Evolutionary conservation across 2,329 filamentous ascomycete genomes (phyloP), one percentile per base, ranked within the genome.

Genomic region (Stagonosporopsis tanaceti): DNA sequence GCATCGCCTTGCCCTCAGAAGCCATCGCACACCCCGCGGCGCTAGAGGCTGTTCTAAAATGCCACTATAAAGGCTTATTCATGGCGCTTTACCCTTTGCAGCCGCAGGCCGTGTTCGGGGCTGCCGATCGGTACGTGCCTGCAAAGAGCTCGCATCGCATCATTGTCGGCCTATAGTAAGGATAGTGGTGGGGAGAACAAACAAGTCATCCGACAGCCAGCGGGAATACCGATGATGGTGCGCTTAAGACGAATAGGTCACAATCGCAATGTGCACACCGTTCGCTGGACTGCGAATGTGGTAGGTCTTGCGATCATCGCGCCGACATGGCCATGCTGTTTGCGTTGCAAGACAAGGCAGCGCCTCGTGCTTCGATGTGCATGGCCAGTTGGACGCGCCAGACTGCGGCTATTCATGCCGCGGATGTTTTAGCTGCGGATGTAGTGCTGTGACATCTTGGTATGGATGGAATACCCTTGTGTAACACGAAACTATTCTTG

Each of bases 11-110:
- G 34, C 25, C 40, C 44, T 44, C 38, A 28, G n/a, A 57, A 53
- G 54, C 54, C 48, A 48, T 57, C 54, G 54, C 50, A 45, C 54
- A 57, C 54, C 54, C 48, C 54, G 48, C 54, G 45, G 34, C 39
- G 17, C 48, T 50, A 57, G 39, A 11, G 2, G 8, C 14, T 17
- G 27, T 9, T 30, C 40, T 51, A 37, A 22, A 5, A 12, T 14
- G 2, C 17, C 17, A 22, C 37, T 39, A 39, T 14, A 57, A 53
- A 57, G 4, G 54, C 54, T 57, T 57, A 28, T 45, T 1, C 15
- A 1, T 2, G 1, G 14, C 25, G 22, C 48, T 35, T 44, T 39
- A 34, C 54, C 27, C 6, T 27, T 53, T 20, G 7, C 15, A 35
- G 34, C 27, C 15, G 6, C 45, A 40, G 32, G 17, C 1, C 1